phyloP scores from a whole-genome alignment of 805 yeast genomes.

The Candida endomychidarum region DNA sequence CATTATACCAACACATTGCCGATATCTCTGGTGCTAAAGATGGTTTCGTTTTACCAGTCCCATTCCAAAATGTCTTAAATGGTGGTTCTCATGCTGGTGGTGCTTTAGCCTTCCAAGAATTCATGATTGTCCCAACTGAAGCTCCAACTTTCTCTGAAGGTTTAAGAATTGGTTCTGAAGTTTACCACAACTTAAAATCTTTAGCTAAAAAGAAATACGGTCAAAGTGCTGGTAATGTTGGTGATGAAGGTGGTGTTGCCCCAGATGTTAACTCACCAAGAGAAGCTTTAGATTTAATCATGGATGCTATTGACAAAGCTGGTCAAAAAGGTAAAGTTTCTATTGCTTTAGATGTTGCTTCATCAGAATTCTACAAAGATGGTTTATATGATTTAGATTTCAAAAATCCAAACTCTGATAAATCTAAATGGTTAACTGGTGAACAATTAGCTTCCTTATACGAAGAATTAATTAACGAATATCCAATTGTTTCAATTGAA shows the following conservation, averaged over 20 bases:
- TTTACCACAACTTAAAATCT: constrained; percentile 93
- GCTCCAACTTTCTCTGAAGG: constrained; percentile 93
- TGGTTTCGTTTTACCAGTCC: constrained; percentile 92
- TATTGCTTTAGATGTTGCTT: constrained; percentile 95
- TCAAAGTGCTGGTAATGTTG: constrained; percentile 98
- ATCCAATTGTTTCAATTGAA: constrained; percentile 98
- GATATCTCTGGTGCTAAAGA: constrained; percentile 71
- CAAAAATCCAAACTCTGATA: constrained; percentile 94
- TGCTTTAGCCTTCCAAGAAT: constrained; percentile 97
- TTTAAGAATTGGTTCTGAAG: constrained; percentile 95
- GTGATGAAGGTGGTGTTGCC: constrained; percentile 99
- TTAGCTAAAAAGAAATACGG: constrained; percentile 95
- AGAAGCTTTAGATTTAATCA: constrained; percentile 95
- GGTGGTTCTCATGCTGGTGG: constrained; percentile 99
- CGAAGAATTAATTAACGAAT: constrained; percentile 73
- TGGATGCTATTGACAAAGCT: constrained; percentile 84
- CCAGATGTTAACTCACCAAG: constrained; percentile 93
- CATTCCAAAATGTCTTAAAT: constrained; percentile 97
- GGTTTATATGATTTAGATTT: constrained; percentile 97
- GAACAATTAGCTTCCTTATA: constrained; percentile 83
- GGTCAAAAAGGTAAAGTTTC: constrained; percentile 93
- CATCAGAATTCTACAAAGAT: constrained; percentile 96
- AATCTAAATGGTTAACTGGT: constrained; percentile 89
- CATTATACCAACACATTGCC: constrained; percentile 90
- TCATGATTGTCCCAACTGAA: constrained; percentile 96